Evolutionary conservation across 441 rosid species (phyloP), one percentile per base, ranked within the genome.

Genomic region (Eutrema salsugineum): DNA sequence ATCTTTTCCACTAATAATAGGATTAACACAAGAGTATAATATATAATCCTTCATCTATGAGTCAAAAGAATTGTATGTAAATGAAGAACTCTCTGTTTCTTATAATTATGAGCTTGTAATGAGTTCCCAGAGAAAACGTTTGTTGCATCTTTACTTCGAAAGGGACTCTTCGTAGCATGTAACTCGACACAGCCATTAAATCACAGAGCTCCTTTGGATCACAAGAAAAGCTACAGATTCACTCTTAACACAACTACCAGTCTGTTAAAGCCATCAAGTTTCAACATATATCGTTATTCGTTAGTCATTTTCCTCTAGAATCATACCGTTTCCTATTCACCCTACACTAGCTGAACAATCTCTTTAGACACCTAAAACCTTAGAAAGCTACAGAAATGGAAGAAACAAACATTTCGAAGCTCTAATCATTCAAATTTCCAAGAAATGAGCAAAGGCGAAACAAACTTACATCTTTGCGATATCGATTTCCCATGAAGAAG

Each of bases 401-500:
- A 22, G 48, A 7, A 60, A 40, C 2, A 17, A 35, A 44, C 47
- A 33, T 38, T 12, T 28, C 14, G 30, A 38, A 38, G 50, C 51
- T 35, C 57, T 11, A 36, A 22, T 17, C 10, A 47, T 46, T 57
- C 56, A 44, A 54, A 42, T 17, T 55, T 56, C 1, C 44, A 20
- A 46, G 39, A 51, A 28, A 39, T 8, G 15, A 36, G 51, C 55
- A 48, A 55, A 50, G 36, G 24, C 12, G 42, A 32, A 35, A 20
- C 0, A 6, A 33, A 44, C 68, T 81, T 79, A 94, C 98, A 79
- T 94, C 98, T 79, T 92, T 94, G 57, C 97, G 86, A 68, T 84
- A 94, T 10, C 98, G 91, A 74, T 94, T 94, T 6, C 99, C 99
- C 99, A 94, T 94, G 83, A 94, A 94, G 81, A 94, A 94, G 78